A percentile compares a stretch with the other conserved stretches of the same genome.
These are phyloP conservation scores for Adansonia rubrostipa DNA, from an alignment of 441 rosid species.

Conservation along the genomic window DNA sequence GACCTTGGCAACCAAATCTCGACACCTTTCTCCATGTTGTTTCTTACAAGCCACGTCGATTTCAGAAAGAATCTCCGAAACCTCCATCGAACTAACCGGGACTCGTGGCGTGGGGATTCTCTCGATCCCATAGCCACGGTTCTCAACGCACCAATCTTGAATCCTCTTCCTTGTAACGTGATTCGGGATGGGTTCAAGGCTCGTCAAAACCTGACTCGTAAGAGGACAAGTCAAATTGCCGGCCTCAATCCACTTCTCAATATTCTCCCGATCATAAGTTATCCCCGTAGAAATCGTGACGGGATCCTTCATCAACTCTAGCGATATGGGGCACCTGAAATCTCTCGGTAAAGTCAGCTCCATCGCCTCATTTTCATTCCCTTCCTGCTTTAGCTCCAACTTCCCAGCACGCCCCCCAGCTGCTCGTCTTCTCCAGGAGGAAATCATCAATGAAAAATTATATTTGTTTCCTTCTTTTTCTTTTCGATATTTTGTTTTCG, in stretches of 20 bases:
- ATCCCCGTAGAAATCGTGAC: conserved; percentile 74
- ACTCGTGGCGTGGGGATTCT: conserved; percentile 81
- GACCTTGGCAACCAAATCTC: conserved; percentile 47
- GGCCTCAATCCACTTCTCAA: conserved; percentile 68
- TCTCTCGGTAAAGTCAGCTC: conserved; percentile 56
- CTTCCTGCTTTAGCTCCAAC: conserved; percentile 10
- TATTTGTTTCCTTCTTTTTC: not conserved
- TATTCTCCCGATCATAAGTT: conserved; percentile 67
- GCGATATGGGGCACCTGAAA: conserved; percentile 74
- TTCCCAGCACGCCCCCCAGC: conserved; percentile 42
- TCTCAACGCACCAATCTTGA: conserved; percentile 79
- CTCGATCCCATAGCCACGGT: conserved; percentile 54
- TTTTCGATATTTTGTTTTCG: no score
- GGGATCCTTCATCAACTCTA: conserved; percentile 86
- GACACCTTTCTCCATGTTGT: conserved; percentile 38
- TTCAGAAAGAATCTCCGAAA: conserved; percentile 40
- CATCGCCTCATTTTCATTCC: conserved; percentile 36
- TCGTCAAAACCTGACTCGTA: conserved; percentile 52
- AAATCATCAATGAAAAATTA: conserved; percentile 51
- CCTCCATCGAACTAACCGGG: conserved; percentile 58
- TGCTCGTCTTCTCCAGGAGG: conserved; percentile 65
- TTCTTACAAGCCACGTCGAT: conserved; percentile 28
- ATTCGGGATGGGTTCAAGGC: conserved; percentile 70
- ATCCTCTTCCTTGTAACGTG: conserved; percentile 64
- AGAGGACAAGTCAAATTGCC: conserved; percentile 73